phyloP scores from a whole-genome alignment of 1,284 basidiomycete species.

The Malassezia brasiliensis region DNA sequence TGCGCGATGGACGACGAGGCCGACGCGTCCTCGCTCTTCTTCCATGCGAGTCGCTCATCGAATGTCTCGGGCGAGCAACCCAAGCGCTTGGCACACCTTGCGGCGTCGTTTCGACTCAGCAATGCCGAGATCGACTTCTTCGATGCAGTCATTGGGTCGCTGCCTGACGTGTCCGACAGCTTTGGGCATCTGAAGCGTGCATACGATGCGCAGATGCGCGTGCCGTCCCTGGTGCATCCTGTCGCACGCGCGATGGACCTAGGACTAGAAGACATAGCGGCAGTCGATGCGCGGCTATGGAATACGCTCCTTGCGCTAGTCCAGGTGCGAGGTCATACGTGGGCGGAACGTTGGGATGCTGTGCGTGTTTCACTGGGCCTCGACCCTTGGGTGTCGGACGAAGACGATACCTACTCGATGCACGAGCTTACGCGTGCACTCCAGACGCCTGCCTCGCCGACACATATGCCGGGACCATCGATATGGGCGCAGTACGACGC shows the following conservation, averaged over 20 bases:
- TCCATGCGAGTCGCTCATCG: background rate
- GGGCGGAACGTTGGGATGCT: slow-evolving; percentile 42
- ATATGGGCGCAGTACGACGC: too few species aligned
- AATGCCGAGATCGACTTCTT: slow-evolving; percentile 34
- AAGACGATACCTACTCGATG: background rate
- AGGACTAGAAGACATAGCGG: slow-evolving; percentile 7
- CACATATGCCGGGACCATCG: too few species aligned
- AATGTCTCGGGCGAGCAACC: background rate
- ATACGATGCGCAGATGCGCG: slow-evolving; percentile 22
- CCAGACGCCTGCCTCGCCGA: too few species aligned
- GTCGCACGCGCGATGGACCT: background rate
- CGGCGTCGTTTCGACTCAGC: slow-evolving; percentile 20
- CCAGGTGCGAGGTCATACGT: slow-evolving; percentile 34
- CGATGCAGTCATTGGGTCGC: slow-evolving; percentile 24
- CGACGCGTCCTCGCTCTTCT: slow-evolving; percentile 8
- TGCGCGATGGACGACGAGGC: slow-evolving; percentile 1
- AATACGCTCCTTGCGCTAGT: slow-evolving; percentile 37
- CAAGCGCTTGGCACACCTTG: slow-evolving; percentile 6
- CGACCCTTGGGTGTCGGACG: slow-evolving; percentile 18
- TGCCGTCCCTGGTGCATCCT: slow-evolving; percentile 4
- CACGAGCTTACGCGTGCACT: too few species aligned
- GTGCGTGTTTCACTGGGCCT: slow-evolving; percentile 38
- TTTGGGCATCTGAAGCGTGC: slow-evolving; percentile 38
- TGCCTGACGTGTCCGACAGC: slow-evolving; percentile 26
- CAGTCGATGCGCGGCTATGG: slow-evolving; percentile 37